These are phyloP conservation scores for Agaricus subrufescens DNA, from an alignment of 768 basidiomycete species.

Conservation along the genomic window DNA sequence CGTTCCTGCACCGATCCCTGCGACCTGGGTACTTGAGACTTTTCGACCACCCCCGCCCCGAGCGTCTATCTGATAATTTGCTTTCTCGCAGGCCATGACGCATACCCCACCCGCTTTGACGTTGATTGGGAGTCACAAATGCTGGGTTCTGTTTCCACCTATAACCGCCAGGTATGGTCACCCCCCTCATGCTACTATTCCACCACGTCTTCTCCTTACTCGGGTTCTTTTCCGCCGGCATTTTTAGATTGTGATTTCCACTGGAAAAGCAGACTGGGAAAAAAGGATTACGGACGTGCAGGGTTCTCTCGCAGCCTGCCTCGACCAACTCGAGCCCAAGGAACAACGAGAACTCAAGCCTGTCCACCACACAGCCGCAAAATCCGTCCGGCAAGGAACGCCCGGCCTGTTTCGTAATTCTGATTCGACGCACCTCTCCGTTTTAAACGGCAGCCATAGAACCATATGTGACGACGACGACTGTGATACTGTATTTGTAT, in stretches of 20 bases:
- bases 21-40: constrained; percentile 47
- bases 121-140: constrained; percentile 78
- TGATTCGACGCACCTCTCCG: constrained; percentile 53
- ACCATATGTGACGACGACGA: constrained; percentile 62
- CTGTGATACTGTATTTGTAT: constrained; percentile 76
- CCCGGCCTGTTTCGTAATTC: constrained; percentile 56
- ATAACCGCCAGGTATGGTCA: constrained; percentile 64
- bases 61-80: constrained; percentile 24
- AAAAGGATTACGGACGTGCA: constrained; percentile 69
- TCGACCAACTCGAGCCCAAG: constrained; percentile 29
- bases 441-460: constrained; percentile 81
- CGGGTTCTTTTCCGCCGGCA: constrained; percentile 1
- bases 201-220: not conserved
- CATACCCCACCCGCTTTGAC: constrained; percentile 67
- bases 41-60: not conserved
- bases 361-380: constrained; percentile 19
- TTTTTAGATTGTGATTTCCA: constrained; percentile 77
- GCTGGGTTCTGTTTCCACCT: constrained; percentile 84
- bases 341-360: constrained; percentile 19
- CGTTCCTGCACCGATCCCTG: constrained; percentile 74
- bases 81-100: constrained; percentile 44
- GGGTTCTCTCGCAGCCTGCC: constrained; percentile 64
- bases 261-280: constrained; percentile 87
- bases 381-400: constrained; percentile 23
- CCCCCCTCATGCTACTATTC: not conserved